Conservation (phyloP, 495 filamentous ascomycete genomes). For the Annulohypoxylon nitens region DNA sequence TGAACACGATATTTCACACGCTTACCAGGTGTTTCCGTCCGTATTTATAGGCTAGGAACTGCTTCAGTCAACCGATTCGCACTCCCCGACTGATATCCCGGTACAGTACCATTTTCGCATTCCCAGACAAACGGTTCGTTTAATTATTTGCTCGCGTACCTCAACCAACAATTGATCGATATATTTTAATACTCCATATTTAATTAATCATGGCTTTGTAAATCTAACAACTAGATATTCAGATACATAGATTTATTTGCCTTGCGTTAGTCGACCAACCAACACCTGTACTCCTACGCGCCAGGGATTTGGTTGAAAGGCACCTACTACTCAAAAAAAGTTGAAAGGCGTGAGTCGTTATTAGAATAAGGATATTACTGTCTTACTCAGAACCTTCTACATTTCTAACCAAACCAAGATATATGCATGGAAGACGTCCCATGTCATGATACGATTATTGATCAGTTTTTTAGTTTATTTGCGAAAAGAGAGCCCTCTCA, state of each 20-base stretch:
- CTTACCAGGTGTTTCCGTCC: neutral
- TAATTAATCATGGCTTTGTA: neutral
- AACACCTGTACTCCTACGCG: neutral
- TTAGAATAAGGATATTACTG: neutral
- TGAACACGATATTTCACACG: conserved; percentile 5
- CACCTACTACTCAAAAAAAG: too few species aligned
- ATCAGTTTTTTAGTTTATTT: neutral
- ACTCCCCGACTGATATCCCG: conserved; percentile 22
- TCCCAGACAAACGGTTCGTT: neutral
- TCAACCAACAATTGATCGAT: neutral
- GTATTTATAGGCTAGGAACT: neutral
- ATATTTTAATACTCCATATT: neutral
- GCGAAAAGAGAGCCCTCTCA: too few species aligned
- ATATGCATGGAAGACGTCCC: neutral
- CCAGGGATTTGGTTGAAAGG: too few species aligned
- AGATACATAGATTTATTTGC: neutral
- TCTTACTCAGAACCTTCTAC: neutral
- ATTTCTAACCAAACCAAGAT: neutral
- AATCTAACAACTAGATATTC: neutral
- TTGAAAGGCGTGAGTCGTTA: neutral
- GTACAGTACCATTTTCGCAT: neutral
- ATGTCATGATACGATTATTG: neutral
- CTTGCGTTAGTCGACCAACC: neutral
- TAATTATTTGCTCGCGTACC: neutral
- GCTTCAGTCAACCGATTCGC: neutral